Base-by-base conservation (phyloP, 2,329 filamentous ascomycete genomes). In the Cylindrodendrum hubeiense region DNA sequence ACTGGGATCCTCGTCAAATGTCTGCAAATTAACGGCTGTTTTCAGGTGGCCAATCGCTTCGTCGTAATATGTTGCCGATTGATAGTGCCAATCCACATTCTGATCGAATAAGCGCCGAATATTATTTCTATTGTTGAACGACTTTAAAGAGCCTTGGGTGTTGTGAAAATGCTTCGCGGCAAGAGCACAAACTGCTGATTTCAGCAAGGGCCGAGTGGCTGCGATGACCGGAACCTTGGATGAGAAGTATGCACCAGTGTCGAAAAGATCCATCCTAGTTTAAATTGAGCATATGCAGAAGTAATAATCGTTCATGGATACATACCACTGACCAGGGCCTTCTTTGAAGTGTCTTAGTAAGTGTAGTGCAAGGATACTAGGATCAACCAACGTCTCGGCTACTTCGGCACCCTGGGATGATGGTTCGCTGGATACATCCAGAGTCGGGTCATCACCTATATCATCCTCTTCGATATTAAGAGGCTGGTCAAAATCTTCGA, bases 1-100 rank as follows among this genome's bases (percentile, higher is more conserved):
- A 0, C 60, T 55, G 0, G 57, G 15, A 9, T 53, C 69, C 3
- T 86, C 80, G 3, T 86, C 85, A 17, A 87, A 84, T 1, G 39
- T 59, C 5, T 49, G 54, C 2, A 66, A 13, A 10, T 70, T 63
- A 2, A 74, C 62, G 0, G 68, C 68, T 0, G 49, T 61, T 21
- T 71, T 74, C 0, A 74, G 21, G 28, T 63, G 63, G 1, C 61
- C 30, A 0, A 74, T 71, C 0, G 71, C 71, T 44, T 74, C 66
- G 1, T 72, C 66, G 3, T 74, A 74, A 4, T 74, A 64, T 3
- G 64, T 74, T 0, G 68, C 71, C 0, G 71, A 72, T 10, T 72
- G 52, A 1, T 72, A 74, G 1, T 60, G 58, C 71, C 71, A 74
- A 37, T 74, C 70, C 1, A 56, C 34, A 15, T 34, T 44, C 7